Base-by-base conservation (phyloP, 305 asterid species). In the Fraxinus greggii region DNA sequence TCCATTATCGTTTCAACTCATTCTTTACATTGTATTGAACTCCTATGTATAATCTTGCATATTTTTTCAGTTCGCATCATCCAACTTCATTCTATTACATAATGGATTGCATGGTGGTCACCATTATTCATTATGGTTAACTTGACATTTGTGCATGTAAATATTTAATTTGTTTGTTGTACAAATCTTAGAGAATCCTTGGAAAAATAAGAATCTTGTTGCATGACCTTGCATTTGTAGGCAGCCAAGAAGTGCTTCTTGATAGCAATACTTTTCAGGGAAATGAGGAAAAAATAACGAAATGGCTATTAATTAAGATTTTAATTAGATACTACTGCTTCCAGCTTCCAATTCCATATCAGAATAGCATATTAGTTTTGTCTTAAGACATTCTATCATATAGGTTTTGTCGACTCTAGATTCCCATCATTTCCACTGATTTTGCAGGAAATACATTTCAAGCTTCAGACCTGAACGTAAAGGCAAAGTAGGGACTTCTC, bases 391-490 rank as follows among this genome's bases (percentile, higher is more conserved):
- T 78, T 40, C 36, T 42, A 51, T 59, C 26, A 74, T 29, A 54
- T 75, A 1, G 24, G 19, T 76, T 32, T 67, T 31, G 40, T 40
- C 12, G 33, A 72, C 65, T 24, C 36, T 26, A 12, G 7, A 65
- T 65, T 7, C 19, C 73, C 73, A 12, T 56, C 7, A n/a, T 51
- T 67, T 70, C 65, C 63, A 56, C 78, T 32, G 36, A 72, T 80
- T 88, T 79, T 87, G 79, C 93, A 92, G 95, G 95, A 92, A 82
- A 86, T 93, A 88, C 78, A 75, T 86, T 67, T 92, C 95, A 72
- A 92, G 97, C 91, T 90, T 93, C 86, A 86, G 95, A 86, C 76
- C 91, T 76, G 90, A 88, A 83, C 90, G 95, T 85, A 80, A 83
- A 85, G 97, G 96, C 83, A 91, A 88, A 76, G 54, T 90, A 76